These are phyloP conservation scores for Sporisorium exsertum DNA, from an alignment of 1,284 basidiomycete species.

Conservation along the genomic window DNA sequence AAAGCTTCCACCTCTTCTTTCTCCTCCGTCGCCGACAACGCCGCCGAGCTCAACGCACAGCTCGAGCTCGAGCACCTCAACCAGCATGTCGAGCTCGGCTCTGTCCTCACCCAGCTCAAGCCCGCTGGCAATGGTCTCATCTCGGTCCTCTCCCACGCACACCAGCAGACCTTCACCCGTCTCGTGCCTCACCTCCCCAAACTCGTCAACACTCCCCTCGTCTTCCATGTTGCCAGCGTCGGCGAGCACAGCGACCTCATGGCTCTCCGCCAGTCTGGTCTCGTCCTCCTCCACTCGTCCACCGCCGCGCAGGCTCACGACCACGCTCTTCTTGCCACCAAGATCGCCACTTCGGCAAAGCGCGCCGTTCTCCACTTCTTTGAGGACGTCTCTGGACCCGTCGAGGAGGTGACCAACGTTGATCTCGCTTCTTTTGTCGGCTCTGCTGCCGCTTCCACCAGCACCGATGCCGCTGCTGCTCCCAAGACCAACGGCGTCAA, in stretches of 20 bases:
- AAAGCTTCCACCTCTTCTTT: constrained; percentile 42
- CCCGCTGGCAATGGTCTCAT: constrained; percentile 47
- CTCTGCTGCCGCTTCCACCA: constrained; percentile 33
- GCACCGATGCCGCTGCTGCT: constrained; percentile 68
- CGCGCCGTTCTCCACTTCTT: constrained; percentile 85
- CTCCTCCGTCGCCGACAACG: constrained; percentile 32
- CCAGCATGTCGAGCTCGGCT: constrained; percentile 51
- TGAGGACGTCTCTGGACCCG: constrained; percentile 70
- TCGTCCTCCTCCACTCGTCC: constrained; percentile 77
- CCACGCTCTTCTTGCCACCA: constrained; percentile 78
- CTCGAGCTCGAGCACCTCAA: constrained; percentile 52
- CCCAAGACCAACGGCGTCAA: constrained; percentile 70
- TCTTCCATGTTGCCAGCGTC: constrained; percentile 59
- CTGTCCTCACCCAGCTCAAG: constrained; percentile 50
- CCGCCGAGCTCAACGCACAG: constrained; percentile 34
- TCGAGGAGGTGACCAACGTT: constrained; percentile 68
- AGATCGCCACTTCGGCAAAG: constrained; percentile 75
- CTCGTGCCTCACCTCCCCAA: constrained; percentile 63
- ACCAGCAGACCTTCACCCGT: constrained; percentile 56
- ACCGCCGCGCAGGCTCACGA: constrained; percentile 79
- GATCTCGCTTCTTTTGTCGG: constrained; percentile 53
- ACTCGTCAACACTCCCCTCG: constrained; percentile 56
- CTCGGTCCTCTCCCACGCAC: constrained; percentile 53
- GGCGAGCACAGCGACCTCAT: constrained; percentile 76
- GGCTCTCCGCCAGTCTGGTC: constrained; percentile 74